A percentile compares a stretch with the other conserved stretches of the same genome.
Conservation (phyloP, 345 rosid species). For the Fremontodendron californicum region DNA sequence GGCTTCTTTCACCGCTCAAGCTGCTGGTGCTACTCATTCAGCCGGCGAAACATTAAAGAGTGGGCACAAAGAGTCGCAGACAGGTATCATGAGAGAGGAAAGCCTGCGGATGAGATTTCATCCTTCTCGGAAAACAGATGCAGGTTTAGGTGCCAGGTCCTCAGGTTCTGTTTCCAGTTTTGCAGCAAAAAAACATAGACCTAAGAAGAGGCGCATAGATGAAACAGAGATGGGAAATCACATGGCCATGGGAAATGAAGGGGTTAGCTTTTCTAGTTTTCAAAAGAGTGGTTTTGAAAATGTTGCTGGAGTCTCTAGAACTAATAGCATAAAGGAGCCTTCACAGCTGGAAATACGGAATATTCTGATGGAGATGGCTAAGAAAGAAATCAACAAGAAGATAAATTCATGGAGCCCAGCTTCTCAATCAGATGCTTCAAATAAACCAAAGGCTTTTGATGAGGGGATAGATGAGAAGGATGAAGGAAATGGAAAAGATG, state of each 20-base stretch:
- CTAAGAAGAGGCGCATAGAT: conserved; percentile 28
- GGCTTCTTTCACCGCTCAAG: conserved; percentile 18
- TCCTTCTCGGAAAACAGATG: conserved; percentile 19
- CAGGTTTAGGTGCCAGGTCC: conserved; percentile 14
- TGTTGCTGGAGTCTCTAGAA: neutral
- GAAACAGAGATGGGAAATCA: conserved; percentile 2
- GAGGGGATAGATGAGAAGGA: conserved; percentile 18
- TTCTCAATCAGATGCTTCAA: conserved; percentile 3
- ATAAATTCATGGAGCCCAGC: conserved; percentile 23
- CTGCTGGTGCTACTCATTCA: conserved; percentile 13
- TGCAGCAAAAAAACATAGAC: conserved; percentile 15
- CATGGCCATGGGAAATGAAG: conserved; percentile 9
- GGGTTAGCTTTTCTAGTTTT: neutral
- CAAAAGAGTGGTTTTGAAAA: conserved; percentile 12
- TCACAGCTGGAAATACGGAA: conserved; percentile 25
- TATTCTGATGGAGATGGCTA: conserved; percentile 37
- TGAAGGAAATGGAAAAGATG: conserved; percentile 21
- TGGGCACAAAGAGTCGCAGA: conserved; percentile 14
- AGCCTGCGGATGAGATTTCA: conserved; percentile 11
- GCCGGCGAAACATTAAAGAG: conserved; percentile 24
- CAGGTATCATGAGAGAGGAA: conserved; percentile 12
- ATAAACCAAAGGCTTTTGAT: conserved; percentile 15
- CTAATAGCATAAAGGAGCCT: conserved; percentile 16
- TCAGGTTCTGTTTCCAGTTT: conserved; percentile 10
- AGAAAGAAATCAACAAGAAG: conserved; percentile 27